phyloP scores from a whole-genome alignment of 2,329 filamentous ascomycete genomes.

The Arthroderma uncinatum region DNA sequence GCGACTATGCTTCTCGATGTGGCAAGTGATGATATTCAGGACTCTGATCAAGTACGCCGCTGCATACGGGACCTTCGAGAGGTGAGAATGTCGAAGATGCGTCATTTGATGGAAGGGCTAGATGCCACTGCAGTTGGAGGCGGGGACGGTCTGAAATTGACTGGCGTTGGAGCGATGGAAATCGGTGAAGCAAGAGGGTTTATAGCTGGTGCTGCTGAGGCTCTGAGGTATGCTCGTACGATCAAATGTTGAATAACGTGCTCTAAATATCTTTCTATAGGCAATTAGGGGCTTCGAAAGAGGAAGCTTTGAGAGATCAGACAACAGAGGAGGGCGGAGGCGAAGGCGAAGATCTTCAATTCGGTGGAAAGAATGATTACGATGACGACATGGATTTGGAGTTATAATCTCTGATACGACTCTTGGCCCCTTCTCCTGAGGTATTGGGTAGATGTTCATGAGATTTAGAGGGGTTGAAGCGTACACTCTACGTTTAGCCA shows the following conservation, averaged over 20 bases:
- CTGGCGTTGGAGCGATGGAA: constrained; percentile 87
- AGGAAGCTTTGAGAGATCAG: constrained; percentile 64
- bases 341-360: constrained; percentile 44
- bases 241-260: neutral
- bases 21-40: constrained; percentile 68
- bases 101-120: constrained; percentile 59
- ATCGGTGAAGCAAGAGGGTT: constrained; percentile 77
- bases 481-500: neutral
- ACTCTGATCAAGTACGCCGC: constrained; percentile 61
- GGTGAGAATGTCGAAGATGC: constrained; percentile 79
- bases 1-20: constrained; percentile 77
- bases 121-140: constrained; percentile 46
- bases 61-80: constrained; percentile 73
- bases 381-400: constrained; percentile 48
- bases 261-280: constrained; percentile 29
- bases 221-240: constrained; percentile 46
- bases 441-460: neutral
- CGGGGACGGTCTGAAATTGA: constrained; percentile 60
- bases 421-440: neutral
- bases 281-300: constrained; percentile 69
- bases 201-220: constrained; percentile 75
- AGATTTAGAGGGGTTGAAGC: neutral
- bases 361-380: constrained; percentile 38
- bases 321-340: constrained; percentile 59
- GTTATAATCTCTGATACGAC: neutral